Evolutionary conservation across 1,284 basidiomycete species (phyloP), one percentile per base, ranked within the genome.

Genomic region (Hypsizygus ulmarius): DNA sequence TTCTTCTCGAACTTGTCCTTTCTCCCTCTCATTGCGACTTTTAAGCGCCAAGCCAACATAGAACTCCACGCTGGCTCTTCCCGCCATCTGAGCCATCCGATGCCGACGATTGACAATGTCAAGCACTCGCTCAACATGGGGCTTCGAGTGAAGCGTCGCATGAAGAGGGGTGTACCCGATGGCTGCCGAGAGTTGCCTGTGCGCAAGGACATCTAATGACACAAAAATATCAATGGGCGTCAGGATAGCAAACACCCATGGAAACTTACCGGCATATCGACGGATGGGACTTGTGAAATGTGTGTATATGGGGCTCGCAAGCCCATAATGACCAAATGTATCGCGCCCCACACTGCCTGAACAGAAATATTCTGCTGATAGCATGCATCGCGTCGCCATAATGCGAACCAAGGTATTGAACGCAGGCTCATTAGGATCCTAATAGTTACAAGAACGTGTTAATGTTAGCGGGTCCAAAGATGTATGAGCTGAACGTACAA

Each of bases 371-470:
- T 99, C 97, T 21, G 97, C 97, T 0, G 94, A 88, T 14, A 98
- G 77, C 97, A 99, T 98, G 66, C 97, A 99, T 14, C 97, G 78
- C 1, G 97, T 99, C 1, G 97, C 95, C 94, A 99, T 98, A 68
- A 99, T 98, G 37, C 97, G 85, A 39, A 99, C 95, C 10, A 99
- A 81, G 0, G 94, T 99, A 64, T 99, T 99, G 76, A 99, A 98
- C 3, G 92, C 85, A 0, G 92, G 90, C 59, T 92, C 81, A 6
- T 70, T 65, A 0, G 87, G 77, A 63, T 96, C 92, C 87, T 93
- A 57, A 37, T 6, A 46, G 16, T 47, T 45, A 15, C 53, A 11
- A 18, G 4, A 40, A 6, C n/a, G 18, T 29, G 11, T 48, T n/a
- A 37, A 18, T 16, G 45, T 35, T 38, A 30, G 3, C 15, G 47